Conservation (phyloP, 176 grass and related monocot genomes). For the Triticum monococcum region DNA sequence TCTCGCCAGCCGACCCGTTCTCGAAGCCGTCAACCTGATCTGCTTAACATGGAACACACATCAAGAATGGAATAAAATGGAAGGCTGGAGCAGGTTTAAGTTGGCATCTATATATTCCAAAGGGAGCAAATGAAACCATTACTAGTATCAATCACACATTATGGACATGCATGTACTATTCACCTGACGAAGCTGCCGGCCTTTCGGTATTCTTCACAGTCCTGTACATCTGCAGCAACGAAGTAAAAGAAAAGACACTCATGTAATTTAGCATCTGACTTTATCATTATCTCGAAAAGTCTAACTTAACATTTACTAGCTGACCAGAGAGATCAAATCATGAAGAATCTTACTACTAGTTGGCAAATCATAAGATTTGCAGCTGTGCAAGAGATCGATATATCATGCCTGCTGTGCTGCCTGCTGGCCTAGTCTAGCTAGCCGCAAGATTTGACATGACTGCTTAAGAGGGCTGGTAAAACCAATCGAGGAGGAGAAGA, state of each 20-base stretch:
- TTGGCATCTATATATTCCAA: slow-evolving; percentile 37
- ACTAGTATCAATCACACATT: slow-evolving; percentile 1
- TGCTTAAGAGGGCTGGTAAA: not conserved
- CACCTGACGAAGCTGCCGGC: slow-evolving; percentile 72
- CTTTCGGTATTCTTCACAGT: slow-evolving; percentile 82
- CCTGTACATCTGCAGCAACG: slow-evolving; percentile 67
- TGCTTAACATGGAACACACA: slow-evolving; percentile 19
- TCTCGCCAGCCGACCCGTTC: slow-evolving; percentile 59
- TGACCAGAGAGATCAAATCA: slow-evolving; percentile 19
- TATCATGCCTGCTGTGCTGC: not conserved
- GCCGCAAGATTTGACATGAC: slow-evolving; percentile 44
- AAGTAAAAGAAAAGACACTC: not conserved
- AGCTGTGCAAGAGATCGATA: not conserved
- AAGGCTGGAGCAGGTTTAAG: slow-evolving; percentile 23
- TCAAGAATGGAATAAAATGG: slow-evolving; percentile 35
- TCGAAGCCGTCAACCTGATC: slow-evolving; percentile 62
- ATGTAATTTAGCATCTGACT: no score
- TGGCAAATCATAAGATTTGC: slow-evolving; percentile 52
- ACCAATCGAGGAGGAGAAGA: slow-evolving; percentile 3
- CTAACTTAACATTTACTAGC: not conserved
- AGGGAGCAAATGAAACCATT: slow-evolving; percentile 24
- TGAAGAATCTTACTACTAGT: not conserved
- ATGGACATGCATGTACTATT: slow-evolving; percentile 22
- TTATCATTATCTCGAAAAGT: not conserved
- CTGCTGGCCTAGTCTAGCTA: not conserved